Percentiles rank a stretch among this genome's conserved stretches.
Conservation (phyloP, 768 basidiomycete species). For the Podaxis pistillaris region DNA sequence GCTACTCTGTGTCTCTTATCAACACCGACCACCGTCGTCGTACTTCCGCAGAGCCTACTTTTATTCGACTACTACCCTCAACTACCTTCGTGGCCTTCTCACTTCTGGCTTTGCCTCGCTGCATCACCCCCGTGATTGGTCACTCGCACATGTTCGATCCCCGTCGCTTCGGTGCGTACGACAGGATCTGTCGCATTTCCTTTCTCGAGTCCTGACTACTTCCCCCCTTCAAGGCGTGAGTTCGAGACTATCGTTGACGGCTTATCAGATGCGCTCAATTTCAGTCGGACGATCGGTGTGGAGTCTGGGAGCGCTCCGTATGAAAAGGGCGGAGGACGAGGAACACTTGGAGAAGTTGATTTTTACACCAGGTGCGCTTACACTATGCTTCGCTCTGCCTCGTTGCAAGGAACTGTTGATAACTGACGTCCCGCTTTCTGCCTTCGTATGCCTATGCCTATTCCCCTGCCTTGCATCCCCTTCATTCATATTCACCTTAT, state of each 20-base stretch:
- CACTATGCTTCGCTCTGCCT: neutral
- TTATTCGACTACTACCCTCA: constrained; percentile 90
- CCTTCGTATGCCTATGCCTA: constrained; percentile 1
- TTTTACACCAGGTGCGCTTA: constrained; percentile 80
- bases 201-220: neutral
- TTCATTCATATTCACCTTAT: neutral
- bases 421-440: neutral
- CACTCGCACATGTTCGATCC: constrained; percentile 87
- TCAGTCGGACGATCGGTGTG: constrained; percentile 85
- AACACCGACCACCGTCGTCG: neutral
- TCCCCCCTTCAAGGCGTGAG: constrained; percentile 49
- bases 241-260: constrained; percentile 85
- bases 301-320: constrained; percentile 51
- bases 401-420: neutral
- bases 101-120: constrained; percentile 93
- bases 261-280: constrained; percentile 90
- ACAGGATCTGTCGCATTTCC: constrained; percentile 2
- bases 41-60: constrained; percentile 77
- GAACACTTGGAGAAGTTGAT: constrained; percentile 84
- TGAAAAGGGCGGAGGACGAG: constrained; percentile 68
- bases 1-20: neutral
- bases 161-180: constrained; percentile 63
- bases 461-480: neutral
- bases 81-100: constrained; percentile 86
- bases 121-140: constrained; percentile 90